A percentile compares a stretch with the other conserved stretches of the same genome.
Conservation (phyloP, 371 early-diverging fungal genomes). For the Rhizomucor miehei region DNA sequence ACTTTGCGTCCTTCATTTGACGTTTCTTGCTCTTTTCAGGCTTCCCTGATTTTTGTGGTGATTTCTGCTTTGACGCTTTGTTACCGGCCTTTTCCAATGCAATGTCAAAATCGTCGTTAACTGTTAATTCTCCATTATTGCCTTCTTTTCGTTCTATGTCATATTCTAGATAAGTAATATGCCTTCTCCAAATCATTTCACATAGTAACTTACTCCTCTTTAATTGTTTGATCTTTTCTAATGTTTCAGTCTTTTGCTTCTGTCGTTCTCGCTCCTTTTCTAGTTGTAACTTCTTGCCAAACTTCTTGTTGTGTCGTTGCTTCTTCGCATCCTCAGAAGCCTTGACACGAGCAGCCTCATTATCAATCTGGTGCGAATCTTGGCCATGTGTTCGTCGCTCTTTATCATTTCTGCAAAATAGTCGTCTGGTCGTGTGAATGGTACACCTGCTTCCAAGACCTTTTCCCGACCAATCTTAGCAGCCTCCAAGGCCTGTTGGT, state of each 20-base stretch:
- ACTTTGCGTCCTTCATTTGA: conserved; percentile 64
- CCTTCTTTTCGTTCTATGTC: conserved; percentile 58
- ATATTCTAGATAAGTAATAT: too few species aligned
- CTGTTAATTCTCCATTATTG: conserved; percentile 37
- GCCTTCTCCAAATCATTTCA: background rate
- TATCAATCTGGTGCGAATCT: conserved; percentile 79
- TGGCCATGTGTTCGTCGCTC: conserved; percentile 91
- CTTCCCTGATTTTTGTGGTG: conserved; percentile 25
- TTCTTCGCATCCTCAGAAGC: conserved; percentile 84
- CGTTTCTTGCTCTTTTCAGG: conserved; percentile 50
- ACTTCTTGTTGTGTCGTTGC: conserved; percentile 89
- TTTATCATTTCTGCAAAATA: conserved; percentile 98
- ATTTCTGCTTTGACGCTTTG: conserved; percentile 25
- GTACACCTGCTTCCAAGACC: conserved; percentile 59
- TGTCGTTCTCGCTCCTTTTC: conserved; percentile 82
- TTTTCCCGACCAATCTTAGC: conserved; percentile 64
- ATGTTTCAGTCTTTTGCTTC: conserved; percentile 75
- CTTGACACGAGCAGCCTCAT: conserved; percentile 78
- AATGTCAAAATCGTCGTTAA: conserved; percentile 84
- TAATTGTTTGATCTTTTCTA: conserved; percentile 88
- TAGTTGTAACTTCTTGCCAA: conserved; percentile 94
- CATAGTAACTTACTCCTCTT: conserved; percentile 72
- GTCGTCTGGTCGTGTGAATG: conserved; percentile 86
- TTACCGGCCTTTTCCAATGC: conserved; percentile 66
- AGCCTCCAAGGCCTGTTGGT: conserved; percentile 85